Evolutionary conservation across 2,329 filamentous ascomycete species (phyloP).

Genomic region (Aspergillus pseudoterreus): DNA sequence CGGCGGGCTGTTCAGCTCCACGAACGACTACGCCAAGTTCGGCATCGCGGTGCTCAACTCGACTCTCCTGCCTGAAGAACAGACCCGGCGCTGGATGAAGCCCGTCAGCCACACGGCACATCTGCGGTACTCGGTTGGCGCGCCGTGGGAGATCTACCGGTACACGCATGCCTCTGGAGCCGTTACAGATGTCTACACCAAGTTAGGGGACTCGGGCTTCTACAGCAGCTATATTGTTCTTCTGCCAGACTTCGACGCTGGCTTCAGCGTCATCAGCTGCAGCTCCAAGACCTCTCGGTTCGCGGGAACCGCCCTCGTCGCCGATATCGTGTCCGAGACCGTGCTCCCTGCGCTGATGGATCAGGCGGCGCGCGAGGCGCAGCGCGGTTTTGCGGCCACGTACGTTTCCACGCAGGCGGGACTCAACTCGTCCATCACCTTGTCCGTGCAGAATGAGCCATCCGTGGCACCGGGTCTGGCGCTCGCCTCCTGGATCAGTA

Average conservation of each 20-base stretch:
- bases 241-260: constrained; percentile 43
- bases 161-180: constrained; percentile 24
- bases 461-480: constrained; percentile 18
- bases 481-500: constrained; percentile 27
- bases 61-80: constrained; percentile 31
- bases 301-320: constrained; percentile 11
- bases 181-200: constrained; percentile 36
- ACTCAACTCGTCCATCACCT: constrained; percentile 25
- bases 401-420: constrained; percentile 20
- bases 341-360: constrained; percentile 30
- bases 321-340: constrained; percentile 23
- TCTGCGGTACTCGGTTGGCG: constrained; percentile 36
- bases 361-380: constrained; percentile 27
- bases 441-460: constrained; percentile 1
- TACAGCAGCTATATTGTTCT: constrained; percentile 40
- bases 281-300: constrained; percentile 15
- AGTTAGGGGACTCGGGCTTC: constrained; percentile 39
- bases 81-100: constrained; percentile 41
- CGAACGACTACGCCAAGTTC: constrained; percentile 34
- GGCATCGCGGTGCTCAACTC: constrained; percentile 32
- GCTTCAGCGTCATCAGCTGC: constrained; percentile 40
- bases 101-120: constrained; percentile 38
- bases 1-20: constrained; percentile 27
- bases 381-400: constrained; percentile 22
- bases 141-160: constrained; percentile 43